phyloP scores from a whole-genome alignment of 805 yeast genomes.

The Starmerella tilneyi region DNA sequence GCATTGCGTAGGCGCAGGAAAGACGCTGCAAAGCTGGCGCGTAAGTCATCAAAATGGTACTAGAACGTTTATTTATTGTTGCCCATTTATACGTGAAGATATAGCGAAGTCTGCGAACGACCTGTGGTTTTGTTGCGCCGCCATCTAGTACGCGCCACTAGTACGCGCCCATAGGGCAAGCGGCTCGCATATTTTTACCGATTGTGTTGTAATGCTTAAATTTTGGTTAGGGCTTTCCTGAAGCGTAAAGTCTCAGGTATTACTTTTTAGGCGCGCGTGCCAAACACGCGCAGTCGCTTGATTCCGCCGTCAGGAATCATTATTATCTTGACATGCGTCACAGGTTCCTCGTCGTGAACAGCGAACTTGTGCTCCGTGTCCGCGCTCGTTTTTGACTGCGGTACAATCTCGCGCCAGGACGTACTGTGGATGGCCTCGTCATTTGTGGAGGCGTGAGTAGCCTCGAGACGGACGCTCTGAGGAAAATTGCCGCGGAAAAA shows the following conservation, averaged over 20 bases:
- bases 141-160: no score
- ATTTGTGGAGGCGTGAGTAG: conserved; percentile 34
- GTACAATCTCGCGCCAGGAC: conserved; percentile 60
- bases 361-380: conserved; percentile 61
- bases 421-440: conserved; percentile 35
- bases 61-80: background rate
- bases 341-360: conserved; percentile 27
- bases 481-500: conserved; percentile 94
- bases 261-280: conserved; percentile 32
- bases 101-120: no score
- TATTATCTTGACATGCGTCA: conserved; percentile 64
- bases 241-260: no score
- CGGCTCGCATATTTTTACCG: no score
- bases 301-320: conserved; percentile 97
- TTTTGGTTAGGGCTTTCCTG: no score
- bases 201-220: no score
- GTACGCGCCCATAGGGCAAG: no score
- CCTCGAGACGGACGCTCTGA: conserved; percentile 64
- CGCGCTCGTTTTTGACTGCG: conserved; percentile 65
- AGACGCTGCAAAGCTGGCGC: conserved; percentile 1
- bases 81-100: background rate
- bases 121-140: no score
- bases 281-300: conserved; percentile 78
- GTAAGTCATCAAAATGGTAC: background rate
- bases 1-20: conserved; percentile 57